Evolutionary conservation across 768 basidiomycete species (phyloP), one percentile per base, ranked within the genome.

Genomic region (Lactarius tabidus): DNA sequence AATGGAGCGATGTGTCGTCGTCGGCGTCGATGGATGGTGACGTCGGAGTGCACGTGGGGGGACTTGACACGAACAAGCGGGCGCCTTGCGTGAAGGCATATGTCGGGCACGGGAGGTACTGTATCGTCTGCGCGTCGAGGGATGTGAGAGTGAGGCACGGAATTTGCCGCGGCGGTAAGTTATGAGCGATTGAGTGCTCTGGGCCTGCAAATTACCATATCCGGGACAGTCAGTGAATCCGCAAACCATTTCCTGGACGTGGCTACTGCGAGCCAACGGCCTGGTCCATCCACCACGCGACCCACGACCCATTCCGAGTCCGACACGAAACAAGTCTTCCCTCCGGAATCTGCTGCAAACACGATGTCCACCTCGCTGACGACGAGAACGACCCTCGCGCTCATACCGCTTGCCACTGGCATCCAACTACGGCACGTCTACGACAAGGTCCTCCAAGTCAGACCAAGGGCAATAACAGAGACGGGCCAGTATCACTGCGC

Each of bases 1-100:
- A 26, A 68, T 26, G 28, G 67, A 57, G 26, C 20, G 59, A 43
- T 31, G 63, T 23, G 33, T 39, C 31, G 63, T 18, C 18, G 54
- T 4, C 33, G 18, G 9, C 9, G n/a, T n/a, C n/a, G n/a, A n/a
- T n/a, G n/a, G 59, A 31, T 7, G 54, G 9, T 5, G 58, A 48
- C 26, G 63, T 36, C 6, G 45, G 59, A 28, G 63, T 2, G 17
- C 56, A 38, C 5, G n/a, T 28, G 29, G 20, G 6, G 33, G 48
- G 52, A 29, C 14, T 45, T 15, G 48, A 28, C 23, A 29, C 38
- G 39, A 66, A 62, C 38, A 57, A 33, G 18, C 59, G 64, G 17
- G 33, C 26, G 1, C 20, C 35, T 31, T 45, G 65, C 5, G 41
- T 10, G 6, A 17, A 41, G 57, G 48, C 12, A 29, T 56, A 35